Evolutionary conservation across 495 filamentous ascomycete species (phyloP).

Genomic region (Xylaria telfairii): DNA sequence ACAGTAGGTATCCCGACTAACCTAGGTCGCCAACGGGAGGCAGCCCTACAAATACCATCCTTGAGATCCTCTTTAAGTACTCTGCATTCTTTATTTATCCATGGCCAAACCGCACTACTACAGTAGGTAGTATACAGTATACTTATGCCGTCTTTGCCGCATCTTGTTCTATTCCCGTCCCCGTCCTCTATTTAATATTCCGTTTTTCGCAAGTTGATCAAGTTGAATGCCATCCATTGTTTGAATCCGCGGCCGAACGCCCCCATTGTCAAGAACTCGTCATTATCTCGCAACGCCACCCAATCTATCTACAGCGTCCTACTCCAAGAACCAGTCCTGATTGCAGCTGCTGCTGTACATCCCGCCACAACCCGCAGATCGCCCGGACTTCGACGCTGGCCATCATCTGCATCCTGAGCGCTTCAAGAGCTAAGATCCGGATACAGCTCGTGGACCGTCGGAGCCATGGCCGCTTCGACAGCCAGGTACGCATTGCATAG

Average conservation of each 20-base stretch:
- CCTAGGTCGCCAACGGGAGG: constrained; percentile 1
- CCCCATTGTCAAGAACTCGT: neutral
- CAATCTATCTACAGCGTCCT: neutral
- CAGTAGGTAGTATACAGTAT: too few species aligned
- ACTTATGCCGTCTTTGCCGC: constrained; percentile 21
- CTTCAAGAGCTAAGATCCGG: neutral
- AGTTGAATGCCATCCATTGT: neutral
- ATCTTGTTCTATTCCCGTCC: neutral
- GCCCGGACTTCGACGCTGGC: neutral
- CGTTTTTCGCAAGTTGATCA: neutral
- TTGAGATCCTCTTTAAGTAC: neutral
- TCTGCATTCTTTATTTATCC: too few species aligned
- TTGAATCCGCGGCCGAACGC: neutral
- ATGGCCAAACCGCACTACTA: neutral
- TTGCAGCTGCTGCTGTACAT: neutral
- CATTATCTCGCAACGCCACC: neutral
- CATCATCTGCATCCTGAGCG: neutral
- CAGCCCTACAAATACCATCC: neutral
- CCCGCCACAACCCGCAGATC: constrained; percentile 5
- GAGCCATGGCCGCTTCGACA: constrained; percentile 18
- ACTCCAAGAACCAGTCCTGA: neutral
- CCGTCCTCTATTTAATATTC: neutral
- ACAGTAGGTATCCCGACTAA: too few species aligned
- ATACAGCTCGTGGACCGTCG: neutral
- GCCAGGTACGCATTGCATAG: constrained; percentile 11